Percentiles rank a stretch among this genome's conserved stretches.
phyloP scores from a whole-genome alignment of 1,139 yeast genomes.

The Candida glucosophila region DNA sequence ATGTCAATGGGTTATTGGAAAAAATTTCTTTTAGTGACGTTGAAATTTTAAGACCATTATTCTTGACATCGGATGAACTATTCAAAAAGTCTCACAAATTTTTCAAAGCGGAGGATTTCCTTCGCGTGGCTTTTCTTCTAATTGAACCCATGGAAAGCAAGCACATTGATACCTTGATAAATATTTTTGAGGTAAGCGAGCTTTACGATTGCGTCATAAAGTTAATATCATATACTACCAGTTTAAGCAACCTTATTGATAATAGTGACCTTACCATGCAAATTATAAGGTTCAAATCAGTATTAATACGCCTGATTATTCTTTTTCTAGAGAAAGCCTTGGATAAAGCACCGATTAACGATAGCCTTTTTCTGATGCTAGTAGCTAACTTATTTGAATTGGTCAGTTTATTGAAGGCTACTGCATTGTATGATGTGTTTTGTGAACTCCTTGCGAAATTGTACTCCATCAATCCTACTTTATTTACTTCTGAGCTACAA shows the following conservation, averaged over 20 bases:
- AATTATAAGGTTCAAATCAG: conserved; percentile 23
- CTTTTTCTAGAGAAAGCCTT: conserved; percentile 18
- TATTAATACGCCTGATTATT: conserved; percentile 20
- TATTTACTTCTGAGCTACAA: conserved; percentile 20
- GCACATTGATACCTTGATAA: conserved; percentile 14
- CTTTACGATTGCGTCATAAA: conserved; percentile 21
- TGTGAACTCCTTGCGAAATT: conserved; percentile 20
- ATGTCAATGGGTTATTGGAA: conserved; percentile 13
- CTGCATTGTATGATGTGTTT: conserved; percentile 18
- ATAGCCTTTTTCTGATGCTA: conserved; percentile 21
- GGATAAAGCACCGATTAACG: conserved; percentile 26
- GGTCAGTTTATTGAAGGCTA: conserved; percentile 24
- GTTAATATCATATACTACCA: conserved; percentile 22
- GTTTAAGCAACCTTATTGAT: conserved; percentile 23
- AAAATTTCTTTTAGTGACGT: conserved; percentile 24
- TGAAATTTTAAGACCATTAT: conserved; percentile 19
- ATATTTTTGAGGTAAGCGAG: conserved; percentile 17
- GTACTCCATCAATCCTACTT: conserved; percentile 19
- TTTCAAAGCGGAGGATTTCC: conserved; percentile 25
- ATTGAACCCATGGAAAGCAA: conserved; percentile 15
- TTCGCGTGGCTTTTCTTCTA: conserved; percentile 25
- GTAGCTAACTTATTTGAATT: conserved; percentile 23
- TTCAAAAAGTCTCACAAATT: conserved; percentile 16
- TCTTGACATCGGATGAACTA: conserved; percentile 17
- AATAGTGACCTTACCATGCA: conserved; percentile 28